Evolutionary conservation across 2,329 filamentous ascomycete species (phyloP).

Genomic region (Verticillium longisporum): DNA sequence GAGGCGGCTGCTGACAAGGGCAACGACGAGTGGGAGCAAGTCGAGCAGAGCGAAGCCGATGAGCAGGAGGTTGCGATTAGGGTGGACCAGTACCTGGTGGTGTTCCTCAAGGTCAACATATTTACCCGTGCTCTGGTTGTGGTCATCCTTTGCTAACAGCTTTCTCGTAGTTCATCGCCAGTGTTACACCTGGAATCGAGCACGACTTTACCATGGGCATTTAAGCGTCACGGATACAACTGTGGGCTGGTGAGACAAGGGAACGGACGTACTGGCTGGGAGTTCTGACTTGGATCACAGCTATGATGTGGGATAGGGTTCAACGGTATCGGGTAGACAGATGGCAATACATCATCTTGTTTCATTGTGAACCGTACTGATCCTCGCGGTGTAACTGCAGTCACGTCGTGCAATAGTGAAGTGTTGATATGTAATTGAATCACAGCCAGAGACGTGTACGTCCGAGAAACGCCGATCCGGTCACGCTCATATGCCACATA

Average conservation of each 20-base stretch:
- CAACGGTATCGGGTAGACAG: background rate
- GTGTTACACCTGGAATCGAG: conserved; percentile 93
- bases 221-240: conserved; percentile 30
- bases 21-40: conserved; percentile 60
- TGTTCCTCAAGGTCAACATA: conserved; percentile 69
- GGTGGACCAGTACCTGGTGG: conserved; percentile 83
- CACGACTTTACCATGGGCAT: conserved; percentile 97
- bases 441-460: too few species aligned
- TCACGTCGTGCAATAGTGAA: too few species aligned
- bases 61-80: conserved; percentile 72
- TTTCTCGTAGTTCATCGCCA: conserved; percentile 60
- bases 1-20: conserved; percentile 43
- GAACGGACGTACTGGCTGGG: background rate
- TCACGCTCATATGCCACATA: too few species aligned
- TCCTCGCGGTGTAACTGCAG: background rate
- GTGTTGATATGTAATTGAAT: too few species aligned
- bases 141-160: background rate
- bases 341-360: background rate
- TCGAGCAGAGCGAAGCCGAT: conserved; percentile 53
- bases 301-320: background rate
- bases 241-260: background rate
- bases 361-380: background rate
- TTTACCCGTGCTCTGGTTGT: background rate
- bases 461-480: too few species aligned
- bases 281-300: background rate